phyloP scores from a whole-genome alignment of 2,329 filamentous ascomycete genomes.

The Albifimbria verrucaria region DNA sequence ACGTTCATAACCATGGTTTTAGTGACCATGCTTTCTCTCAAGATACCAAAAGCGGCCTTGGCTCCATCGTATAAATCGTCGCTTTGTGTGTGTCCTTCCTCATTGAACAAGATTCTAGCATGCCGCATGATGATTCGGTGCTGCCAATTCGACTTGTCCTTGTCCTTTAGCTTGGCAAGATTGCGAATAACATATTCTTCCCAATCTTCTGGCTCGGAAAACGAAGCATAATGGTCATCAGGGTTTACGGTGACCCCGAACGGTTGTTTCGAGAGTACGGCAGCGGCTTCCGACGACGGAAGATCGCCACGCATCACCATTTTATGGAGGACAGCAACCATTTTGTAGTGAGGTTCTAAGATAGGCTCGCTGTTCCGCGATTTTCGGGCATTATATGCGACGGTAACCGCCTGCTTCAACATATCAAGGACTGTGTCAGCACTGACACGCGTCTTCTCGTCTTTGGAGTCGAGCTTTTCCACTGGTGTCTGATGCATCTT shows the following conservation, averaged over 20 bases:
- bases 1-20: slow-evolving; percentile 95
- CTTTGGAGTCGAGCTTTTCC: slow-evolving; percentile 41
- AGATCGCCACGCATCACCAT: slow-evolving; percentile 59
- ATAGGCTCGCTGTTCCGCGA: slow-evolving; percentile 68
- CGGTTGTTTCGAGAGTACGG: slow-evolving; percentile 54
- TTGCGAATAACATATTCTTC: slow-evolving; percentile 52
- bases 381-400: slow-evolving; percentile 50
- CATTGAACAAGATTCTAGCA: slow-evolving; percentile 52
- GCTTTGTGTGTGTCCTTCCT: slow-evolving; percentile 32
- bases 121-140: slow-evolving; percentile 84
- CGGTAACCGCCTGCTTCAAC: slow-evolving; percentile 48
- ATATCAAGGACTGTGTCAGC: slow-evolving; percentile 41
- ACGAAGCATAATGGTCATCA: slow-evolving; percentile 30
- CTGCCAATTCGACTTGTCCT: slow-evolving; percentile 94
- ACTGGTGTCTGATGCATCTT: slow-evolving; percentile 56
- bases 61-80: slow-evolving; percentile 60
- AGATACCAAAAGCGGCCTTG: slow-evolving; percentile 74
- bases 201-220: slow-evolving; percentile 54
- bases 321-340: slow-evolving; percentile 79
- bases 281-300: slow-evolving; percentile 43
- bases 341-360: slow-evolving; percentile 89
- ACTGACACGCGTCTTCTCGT: slow-evolving; percentile 28
- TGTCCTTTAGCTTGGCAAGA: slow-evolving; percentile 53
- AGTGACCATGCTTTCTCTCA: slow-evolving; percentile 72
- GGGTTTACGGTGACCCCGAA: slow-evolving; percentile 38